Evolutionary conservation across 805 yeast species (phyloP).

Genomic region (Yamadazyma akitaensis): DNA sequence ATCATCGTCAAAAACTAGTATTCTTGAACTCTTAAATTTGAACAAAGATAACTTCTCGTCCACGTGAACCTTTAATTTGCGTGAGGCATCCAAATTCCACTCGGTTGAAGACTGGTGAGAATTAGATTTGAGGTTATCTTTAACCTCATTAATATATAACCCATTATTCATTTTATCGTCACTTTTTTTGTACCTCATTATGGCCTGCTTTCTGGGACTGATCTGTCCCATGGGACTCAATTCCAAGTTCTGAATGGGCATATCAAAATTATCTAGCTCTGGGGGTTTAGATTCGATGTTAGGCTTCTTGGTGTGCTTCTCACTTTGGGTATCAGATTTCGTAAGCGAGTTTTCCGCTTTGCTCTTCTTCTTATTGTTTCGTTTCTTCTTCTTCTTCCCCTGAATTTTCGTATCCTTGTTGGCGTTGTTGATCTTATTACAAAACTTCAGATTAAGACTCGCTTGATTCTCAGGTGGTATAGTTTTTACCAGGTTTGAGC

Average conservation of each 20-base stretch:
- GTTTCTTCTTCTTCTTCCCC: conserved; percentile 6
- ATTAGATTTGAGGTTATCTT: conserved; percentile 23
- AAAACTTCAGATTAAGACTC: background rate
- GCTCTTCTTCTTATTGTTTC: conserved; percentile 5
- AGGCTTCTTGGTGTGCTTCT: background rate
- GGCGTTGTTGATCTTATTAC: background rate
- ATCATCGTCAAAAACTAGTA: conserved; percentile 36
- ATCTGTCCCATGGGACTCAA: conserved; percentile 9
- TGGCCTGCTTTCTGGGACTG: conserved; percentile 39
- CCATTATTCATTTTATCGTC: conserved; percentile 20
- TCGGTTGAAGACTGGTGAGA: background rate
- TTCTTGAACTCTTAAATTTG: conserved; percentile 27
- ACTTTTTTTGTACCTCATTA: conserved; percentile 35
- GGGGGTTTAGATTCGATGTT: conserved; percentile 3
- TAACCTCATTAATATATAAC: conserved; percentile 24
- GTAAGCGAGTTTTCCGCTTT: background rate
- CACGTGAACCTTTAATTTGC: conserved; percentile 15
- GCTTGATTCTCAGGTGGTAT: background rate
- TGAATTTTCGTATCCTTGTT: background rate
- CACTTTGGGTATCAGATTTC: background rate
- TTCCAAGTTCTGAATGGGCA: conserved; percentile 1
- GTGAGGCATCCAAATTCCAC: background rate
- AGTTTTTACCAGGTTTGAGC: background rate
- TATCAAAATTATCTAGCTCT: background rate
- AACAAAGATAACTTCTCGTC: conserved; percentile 38